A percentile compares a stretch with the other conserved stretches of the same genome.
Conservation (phyloP, 1,139 yeast genomes). For the Nakaseomyces delphensis region DNA sequence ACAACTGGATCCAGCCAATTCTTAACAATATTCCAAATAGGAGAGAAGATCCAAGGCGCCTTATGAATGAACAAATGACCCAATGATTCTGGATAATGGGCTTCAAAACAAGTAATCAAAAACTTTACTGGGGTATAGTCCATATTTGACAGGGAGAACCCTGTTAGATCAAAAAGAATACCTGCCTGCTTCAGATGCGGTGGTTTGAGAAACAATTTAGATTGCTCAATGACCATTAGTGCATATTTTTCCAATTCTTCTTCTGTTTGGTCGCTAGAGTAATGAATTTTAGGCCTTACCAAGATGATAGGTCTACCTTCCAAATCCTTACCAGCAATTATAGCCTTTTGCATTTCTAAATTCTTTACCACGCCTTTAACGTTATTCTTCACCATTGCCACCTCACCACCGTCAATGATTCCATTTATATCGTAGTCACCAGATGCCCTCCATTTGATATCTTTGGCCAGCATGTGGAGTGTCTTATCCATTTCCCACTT, state of each 20-base stretch:
- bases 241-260: conserved; percentile 60
- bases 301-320: conserved; percentile 59
- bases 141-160: conserved; percentile 68
- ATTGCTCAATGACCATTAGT: conserved; percentile 56
- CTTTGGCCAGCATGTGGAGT: conserved; percentile 51
- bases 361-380: conserved; percentile 31
- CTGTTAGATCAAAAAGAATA: conserved; percentile 63
- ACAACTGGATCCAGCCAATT: conserved; percentile 84
- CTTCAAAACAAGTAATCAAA: conserved; percentile 67
- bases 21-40: conserved; percentile 75
- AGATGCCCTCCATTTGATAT: conserved; percentile 59
- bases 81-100: conserved; percentile 76
- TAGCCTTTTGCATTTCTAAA: conserved; percentile 47
- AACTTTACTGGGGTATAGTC: conserved; percentile 74
- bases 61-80: conserved; percentile 69
- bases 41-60: conserved; percentile 83
- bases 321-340: conserved; percentile 55
- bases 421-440: conserved; percentile 46
- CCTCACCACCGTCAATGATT: conserved; percentile 54
- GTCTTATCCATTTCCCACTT: conserved; percentile 60
- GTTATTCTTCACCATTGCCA: conserved; percentile 28
- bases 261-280: conserved; percentile 56
- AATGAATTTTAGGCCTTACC: conserved; percentile 63
- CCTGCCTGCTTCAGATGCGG: conserved; percentile 65
- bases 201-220: conserved; percentile 46